These are phyloP conservation scores for Kentomonas sorsogonicus DNA, from an alignment of 208 protist genomes.

Conservation along the genomic window DNA sequence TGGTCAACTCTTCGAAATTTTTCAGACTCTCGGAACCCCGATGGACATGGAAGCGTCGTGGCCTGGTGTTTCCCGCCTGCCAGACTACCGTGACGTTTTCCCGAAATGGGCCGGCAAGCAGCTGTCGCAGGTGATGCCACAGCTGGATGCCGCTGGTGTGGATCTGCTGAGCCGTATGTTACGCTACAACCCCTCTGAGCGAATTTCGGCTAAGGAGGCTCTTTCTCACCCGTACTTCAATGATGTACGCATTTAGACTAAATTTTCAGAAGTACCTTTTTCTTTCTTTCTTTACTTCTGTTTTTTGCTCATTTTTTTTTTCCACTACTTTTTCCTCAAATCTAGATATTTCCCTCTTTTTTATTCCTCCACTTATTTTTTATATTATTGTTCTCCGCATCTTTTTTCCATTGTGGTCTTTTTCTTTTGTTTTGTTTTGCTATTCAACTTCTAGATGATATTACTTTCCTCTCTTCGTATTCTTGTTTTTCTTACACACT, in stretches of 20 bases:
- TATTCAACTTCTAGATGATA: constrained; percentile 4
- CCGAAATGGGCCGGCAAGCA: constrained; percentile 87
- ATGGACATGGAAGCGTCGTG: constrained; percentile 92
- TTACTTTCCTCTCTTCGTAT: too few species aligned
- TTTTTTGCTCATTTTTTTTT: constrained; percentile 12
- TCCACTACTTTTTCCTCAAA: background rate
- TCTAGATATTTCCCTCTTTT: constrained; percentile 8
- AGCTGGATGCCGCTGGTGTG: constrained; percentile 73
- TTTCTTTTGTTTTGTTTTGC: constrained; percentile 13
- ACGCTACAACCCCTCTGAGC: constrained; percentile 79
- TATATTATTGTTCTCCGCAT: constrained; percentile 1
- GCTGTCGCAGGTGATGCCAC: constrained; percentile 55
- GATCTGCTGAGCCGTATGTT: constrained; percentile 89
- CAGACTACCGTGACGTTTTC: constrained; percentile 95
- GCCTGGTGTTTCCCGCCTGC: constrained; percentile 96
- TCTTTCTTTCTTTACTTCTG: constrained; percentile 12
- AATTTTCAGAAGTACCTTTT: constrained; percentile 12
- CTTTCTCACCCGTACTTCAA: constrained; percentile 90
- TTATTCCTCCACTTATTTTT: constrained; percentile 1
- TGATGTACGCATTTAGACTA: constrained; percentile 48
- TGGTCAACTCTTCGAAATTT: constrained; percentile 98
- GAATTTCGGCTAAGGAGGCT: constrained; percentile 88
- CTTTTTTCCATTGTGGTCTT: constrained; percentile 9
- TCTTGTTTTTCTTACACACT: background rate
- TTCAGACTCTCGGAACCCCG: constrained; percentile 95